phyloP scores from a whole-genome alignment of 176 grass and related monocot genomes.

The Oryza australiensis region DNA sequence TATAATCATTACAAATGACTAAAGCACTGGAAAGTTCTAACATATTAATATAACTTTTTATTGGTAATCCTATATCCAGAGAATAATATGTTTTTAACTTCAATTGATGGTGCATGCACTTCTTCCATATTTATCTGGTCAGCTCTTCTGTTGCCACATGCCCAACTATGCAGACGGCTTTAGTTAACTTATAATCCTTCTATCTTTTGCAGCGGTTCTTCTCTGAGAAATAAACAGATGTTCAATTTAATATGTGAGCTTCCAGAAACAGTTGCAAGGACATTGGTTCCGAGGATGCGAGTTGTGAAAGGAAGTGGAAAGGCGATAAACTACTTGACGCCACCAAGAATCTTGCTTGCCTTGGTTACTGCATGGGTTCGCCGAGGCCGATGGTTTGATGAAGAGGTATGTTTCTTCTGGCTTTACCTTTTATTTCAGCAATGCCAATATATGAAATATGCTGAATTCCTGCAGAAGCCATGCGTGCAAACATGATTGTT shows the following conservation, averaged over 20 bases:
- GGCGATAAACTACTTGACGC: slow-evolving; percentile 93
- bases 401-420: slow-evolving; percentile 56
- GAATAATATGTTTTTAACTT: not conserved
- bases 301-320: slow-evolving; percentile 98
- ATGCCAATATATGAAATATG: not conserved
- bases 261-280: slow-evolving; percentile 97
- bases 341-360: slow-evolving; percentile 94
- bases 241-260: slow-evolving; percentile 99
- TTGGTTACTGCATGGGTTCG: slow-evolving; percentile 97
- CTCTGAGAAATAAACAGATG: slow-evolving; percentile 95
- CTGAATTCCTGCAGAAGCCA: not conserved
- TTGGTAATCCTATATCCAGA: not conserved
- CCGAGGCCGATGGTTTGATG: slow-evolving; percentile 95
- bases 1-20: not conserved
- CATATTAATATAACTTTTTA: not conserved
- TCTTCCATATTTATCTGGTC: not conserved
- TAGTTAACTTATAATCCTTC: slow-evolving; percentile 26
- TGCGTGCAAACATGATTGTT: not conserved
- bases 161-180: not conserved
- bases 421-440: not conserved
- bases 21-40: not conserved
- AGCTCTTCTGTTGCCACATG: not conserved
- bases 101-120: not conserved
- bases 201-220: slow-evolving; percentile 76
- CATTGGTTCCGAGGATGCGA: slow-evolving; percentile 95